Evolutionary conservation across 2,329 filamentous ascomycete genomes (phyloP), one percentile per base, ranked within the genome.

Genomic region (Beauveria brongniartii): DNA sequence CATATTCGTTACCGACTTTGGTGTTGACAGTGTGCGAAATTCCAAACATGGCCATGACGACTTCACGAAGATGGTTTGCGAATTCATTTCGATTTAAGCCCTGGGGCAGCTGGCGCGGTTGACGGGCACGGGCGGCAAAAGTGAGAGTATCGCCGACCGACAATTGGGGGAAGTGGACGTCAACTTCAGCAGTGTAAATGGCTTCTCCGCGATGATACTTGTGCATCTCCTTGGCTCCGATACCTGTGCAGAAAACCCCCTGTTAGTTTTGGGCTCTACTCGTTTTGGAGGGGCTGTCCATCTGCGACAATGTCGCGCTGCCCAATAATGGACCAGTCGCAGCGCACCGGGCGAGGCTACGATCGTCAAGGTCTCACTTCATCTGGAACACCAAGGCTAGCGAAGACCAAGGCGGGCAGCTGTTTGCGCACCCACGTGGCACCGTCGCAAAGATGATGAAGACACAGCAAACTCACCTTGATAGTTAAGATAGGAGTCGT

Each of bases 171-270:
- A 91, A 91, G 72, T 91, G 88, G 3, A 88, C 86, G 69, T 93
- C 90, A 37, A 89, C 87, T 73, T 92, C 90, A 61, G 89, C 88
- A 0, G 88, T 91, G 74, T 92, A 93, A 70, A 93, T 92, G 61
- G 87, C 88, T 73, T 93, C 90, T 60, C 90, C 90, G 22, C 88
- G 84, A 74, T 91, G 91, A 55, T 82, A 78, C 4, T 82, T 83
- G 71, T 88, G 82, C 88, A 93, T 92, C 69, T 89, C 81, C 66
- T 88, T 74, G 48, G 88, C 80, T 1, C 82, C 77, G 65, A 89
- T 80, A 63, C 85, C 82, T 77, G 61, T 61, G 43, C 8, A 14
- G 12, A 26, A 5, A 14, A 18, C 63, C 65, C 54, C 6, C 22
- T 12, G 40, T 60, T 54, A 60, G 57, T 37, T 26, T 30, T 20